Base-by-base conservation (phyloP, 23 red algal genomes). In the Gracilaria domingensis region DNA sequence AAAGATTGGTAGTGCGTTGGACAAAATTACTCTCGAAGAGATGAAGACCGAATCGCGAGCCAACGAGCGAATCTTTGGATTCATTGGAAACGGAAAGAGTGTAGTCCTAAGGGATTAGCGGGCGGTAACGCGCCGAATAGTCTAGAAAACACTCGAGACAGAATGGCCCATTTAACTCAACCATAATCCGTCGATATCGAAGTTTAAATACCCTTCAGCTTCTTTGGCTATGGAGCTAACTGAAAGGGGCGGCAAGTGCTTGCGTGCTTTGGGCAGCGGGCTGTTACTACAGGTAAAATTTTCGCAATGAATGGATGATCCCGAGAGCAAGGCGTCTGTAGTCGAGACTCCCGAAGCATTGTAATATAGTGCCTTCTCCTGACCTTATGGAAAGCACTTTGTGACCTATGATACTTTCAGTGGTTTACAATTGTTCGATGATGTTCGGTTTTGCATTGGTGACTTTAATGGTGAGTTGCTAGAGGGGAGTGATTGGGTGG, bases 41-140 rank as follows among this genome's bases (percentile, higher is more conserved):
- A 94, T 99, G 73, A 82, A 83, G 30, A 77, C 39, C 30, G 40
- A 28, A 91, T 99, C 38, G 94, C 97, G 96, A 53, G 94, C 97
- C 40, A 92, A 84, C 69, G 92, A 94, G 60, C n/a, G 97, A 96
- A 38, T 96, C 90, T 45, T 88, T 99, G 34, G 61, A 76, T 33
- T 87, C 96, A 38, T 99, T 90, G 89, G 85, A 95, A 86, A 94
- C 97, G 0, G 82, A 96, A 70, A 85, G 32, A 94, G 90, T 32
- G 97, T 99, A 23, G 79, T 70, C 37, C 53, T 76, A 36, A 77
- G 97, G 25, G 84, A 99, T 55, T 96, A 2, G 36, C 91, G 23
- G 97, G 97, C 20, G 97, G 94, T 42, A 94, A 94, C 23, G 97
- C 97, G 32, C 97, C 97, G 8, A 84, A 91, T 94, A 95, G 62